These are phyloP conservation scores for Henningerozyma blattae DNA, from an alignment of 805 yeast species.

Conservation along the genomic window DNA sequence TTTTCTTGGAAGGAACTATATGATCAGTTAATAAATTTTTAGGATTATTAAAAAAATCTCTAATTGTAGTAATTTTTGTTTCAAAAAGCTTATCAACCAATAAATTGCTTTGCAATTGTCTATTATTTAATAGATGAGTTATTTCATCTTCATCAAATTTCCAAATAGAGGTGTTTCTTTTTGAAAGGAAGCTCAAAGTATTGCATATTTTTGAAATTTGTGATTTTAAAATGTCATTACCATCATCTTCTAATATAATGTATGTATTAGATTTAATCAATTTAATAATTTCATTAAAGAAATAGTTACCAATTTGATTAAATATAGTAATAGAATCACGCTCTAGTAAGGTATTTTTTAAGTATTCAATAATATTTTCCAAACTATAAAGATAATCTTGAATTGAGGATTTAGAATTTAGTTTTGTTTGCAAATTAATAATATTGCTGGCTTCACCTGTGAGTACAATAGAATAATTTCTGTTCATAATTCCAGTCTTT, in stretches of 20 bases:
- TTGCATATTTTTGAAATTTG: constrained; percentile 5
- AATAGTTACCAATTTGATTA: constrained; percentile 8
- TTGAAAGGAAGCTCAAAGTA: constrained; percentile 6
- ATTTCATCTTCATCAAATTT: constrained; percentile 9
- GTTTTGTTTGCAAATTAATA: no score
- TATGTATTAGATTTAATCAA: constrained; percentile 14
- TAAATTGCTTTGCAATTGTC: constrained; percentile 13
- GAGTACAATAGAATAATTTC: no score
- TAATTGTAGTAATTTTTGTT: constrained; percentile 7
- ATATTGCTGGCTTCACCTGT: no score
- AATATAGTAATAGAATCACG: not conserved
- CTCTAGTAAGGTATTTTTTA: not conserved
- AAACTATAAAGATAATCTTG: constrained; percentile 9
- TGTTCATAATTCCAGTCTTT: no score
- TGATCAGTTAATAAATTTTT: not conserved
- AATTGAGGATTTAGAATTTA: no score
- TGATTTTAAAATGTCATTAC: constrained; percentile 4
- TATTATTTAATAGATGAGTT: constrained; percentile 11
- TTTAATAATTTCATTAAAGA: constrained; percentile 16
- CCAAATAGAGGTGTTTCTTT: constrained; percentile 5
- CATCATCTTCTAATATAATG: constrained; percentile 6
- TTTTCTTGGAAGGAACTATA: no score
- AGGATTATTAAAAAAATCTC: constrained; percentile 7
- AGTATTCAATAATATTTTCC: constrained; percentile 3
- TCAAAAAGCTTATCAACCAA: constrained; percentile 17